These are phyloP conservation scores for Stephania cephalantha DNA, from an alignment of 164 flowering plant species.

Conservation along the genomic window DNA sequence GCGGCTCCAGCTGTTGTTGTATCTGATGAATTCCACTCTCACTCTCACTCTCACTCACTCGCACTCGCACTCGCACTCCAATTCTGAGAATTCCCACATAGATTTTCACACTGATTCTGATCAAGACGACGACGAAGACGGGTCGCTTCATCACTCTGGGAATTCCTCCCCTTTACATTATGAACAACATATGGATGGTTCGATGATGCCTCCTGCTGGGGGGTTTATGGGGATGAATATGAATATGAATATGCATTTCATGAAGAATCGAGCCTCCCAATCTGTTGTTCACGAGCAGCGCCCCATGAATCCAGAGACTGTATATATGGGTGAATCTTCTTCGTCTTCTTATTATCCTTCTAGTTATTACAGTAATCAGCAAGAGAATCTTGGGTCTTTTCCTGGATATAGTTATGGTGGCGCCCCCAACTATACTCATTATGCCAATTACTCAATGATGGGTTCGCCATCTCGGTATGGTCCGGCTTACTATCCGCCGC, in stretches of 20 bases:
- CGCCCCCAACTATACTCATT: not conserved
- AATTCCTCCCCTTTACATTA: constrained; percentile 13
- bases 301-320: constrained; percentile 45
- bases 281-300: constrained; percentile 59
- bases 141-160: constrained; percentile 10
- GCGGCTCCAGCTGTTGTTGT: not conserved
- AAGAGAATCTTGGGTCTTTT: constrained; percentile 6
- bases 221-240: constrained; percentile 13
- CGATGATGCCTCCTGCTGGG: constrained; percentile 4
- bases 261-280: constrained; percentile 51
- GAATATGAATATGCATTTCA: constrained; percentile 49
- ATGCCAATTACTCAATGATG: constrained; percentile 27
- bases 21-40: not conserved
- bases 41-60: constrained; percentile 7
- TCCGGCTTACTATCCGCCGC: constrained; percentile 14
- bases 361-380: not conserved
- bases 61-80: constrained; percentile 12
- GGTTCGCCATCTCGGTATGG: constrained; percentile 19
- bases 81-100: constrained; percentile 15
- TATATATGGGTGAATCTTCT: constrained; percentile 41
- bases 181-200: constrained; percentile 7
- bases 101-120: constrained; percentile 17
- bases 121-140: constrained; percentile 1
- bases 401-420: not conserved
- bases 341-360: constrained; percentile 18